Conservation (phyloP, 495 filamentous ascomycete species). For the Xylaria nigripes region DNA sequence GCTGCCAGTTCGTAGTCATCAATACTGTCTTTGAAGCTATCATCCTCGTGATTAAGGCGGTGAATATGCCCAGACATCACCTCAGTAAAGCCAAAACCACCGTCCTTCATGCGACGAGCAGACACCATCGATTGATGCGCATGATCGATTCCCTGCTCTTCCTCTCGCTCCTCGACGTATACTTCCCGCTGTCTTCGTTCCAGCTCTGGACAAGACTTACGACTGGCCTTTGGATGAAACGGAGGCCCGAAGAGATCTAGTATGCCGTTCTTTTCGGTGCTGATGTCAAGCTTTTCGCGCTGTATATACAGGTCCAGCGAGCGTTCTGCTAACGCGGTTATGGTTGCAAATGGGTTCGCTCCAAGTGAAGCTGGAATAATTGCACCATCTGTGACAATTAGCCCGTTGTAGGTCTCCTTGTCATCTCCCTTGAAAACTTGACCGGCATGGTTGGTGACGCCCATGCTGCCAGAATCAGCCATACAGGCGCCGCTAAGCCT, state of each 20-base stretch:
- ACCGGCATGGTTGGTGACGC: conserved; percentile 58
- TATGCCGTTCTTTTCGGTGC: conserved; percentile 43
- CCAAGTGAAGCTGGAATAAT: conserved; percentile 57
- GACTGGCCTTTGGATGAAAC: conserved; percentile 24
- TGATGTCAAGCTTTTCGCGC: conserved; percentile 37
- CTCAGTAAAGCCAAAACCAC: conserved; percentile 52
- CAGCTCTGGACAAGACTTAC: conserved; percentile 1
- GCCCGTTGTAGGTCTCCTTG: conserved; percentile 43
- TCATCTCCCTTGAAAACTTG: conserved; percentile 50
- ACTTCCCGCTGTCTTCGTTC: not conserved
- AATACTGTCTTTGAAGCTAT: conserved; percentile 35
- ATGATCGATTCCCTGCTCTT: conserved; percentile 21
- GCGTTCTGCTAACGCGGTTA: conserved; percentile 58
- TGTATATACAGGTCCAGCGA: conserved; percentile 44
- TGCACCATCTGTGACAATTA: conserved; percentile 57
- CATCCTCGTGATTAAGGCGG: conserved; percentile 27
- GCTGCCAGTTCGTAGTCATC: conserved; percentile 50
- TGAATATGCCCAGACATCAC: conserved; percentile 58
- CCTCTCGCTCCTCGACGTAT: conserved; percentile 20
- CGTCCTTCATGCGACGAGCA: conserved; percentile 35
- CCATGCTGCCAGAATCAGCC: conserved; percentile 49
- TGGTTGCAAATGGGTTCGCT: conserved; percentile 63
- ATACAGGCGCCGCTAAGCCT: conserved; percentile 48
- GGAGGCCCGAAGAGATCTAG: conserved; percentile 40
- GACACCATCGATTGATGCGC: conserved; percentile 34